Percentiles rank a stretch among this genome's conserved stretches.
phyloP scores from a whole-genome alignment of 2,329 filamentous ascomycete species.

The Verticillium albo-atrum region DNA sequence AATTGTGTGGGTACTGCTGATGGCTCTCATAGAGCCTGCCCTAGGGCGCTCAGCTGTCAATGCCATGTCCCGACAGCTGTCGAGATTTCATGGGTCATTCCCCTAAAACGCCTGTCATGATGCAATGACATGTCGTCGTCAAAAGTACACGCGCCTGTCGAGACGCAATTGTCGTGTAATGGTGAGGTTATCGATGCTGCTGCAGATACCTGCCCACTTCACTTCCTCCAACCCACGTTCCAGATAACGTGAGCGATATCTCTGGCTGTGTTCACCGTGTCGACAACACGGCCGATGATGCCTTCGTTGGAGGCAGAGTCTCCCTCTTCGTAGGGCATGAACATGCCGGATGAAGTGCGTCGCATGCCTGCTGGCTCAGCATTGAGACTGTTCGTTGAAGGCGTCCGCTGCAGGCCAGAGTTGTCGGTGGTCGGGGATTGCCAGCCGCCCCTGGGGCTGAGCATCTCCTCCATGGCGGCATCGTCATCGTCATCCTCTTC shows the following conservation, averaged over 20 bases:
- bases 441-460: constrained; percentile 12
- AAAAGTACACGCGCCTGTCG: neutral
- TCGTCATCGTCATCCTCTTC: constrained; percentile 57
- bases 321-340: constrained; percentile 80
- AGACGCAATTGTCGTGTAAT: neutral
- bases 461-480: constrained; percentile 46
- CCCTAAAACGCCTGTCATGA: too few species aligned
- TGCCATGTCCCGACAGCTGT: constrained; percentile 1
- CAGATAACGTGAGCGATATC: constrained; percentile 69
- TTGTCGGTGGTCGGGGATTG: constrained; percentile 16
- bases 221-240: constrained; percentile 65
- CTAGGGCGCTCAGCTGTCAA: neutral
- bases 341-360: constrained; percentile 81
- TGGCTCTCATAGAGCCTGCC: too few species aligned
- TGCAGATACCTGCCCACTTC: constrained; percentile 12
- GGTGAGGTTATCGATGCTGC: neutral
- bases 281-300: constrained; percentile 73
- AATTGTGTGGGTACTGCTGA: neutral
- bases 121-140: neutral
- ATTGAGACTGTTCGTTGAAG: constrained; percentile 44
- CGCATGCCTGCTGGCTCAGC: constrained; percentile 60
- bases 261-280: constrained; percentile 71
- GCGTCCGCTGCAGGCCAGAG: constrained; percentile 37
- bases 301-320: constrained; percentile 58
- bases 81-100: neutral